phyloP scores from a whole-genome alignment of 1,139 yeast genomes.

The Blastobotrys petasosporus region DNA sequence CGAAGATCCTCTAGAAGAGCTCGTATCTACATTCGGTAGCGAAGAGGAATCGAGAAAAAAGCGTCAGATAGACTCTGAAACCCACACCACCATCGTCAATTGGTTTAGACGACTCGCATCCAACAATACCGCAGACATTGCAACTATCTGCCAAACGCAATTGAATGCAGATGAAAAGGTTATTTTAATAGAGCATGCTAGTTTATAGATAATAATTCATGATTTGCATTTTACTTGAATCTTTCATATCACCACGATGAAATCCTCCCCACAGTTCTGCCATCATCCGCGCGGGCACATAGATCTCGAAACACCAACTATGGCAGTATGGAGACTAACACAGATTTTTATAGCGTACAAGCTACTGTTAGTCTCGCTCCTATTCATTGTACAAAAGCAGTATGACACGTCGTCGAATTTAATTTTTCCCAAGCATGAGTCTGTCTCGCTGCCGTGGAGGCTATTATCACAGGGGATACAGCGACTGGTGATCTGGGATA shows the following conservation, averaged over 20 bases:
- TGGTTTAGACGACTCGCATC: conserved; percentile 63
- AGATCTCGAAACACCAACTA: no score
- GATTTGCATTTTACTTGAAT: background rate
- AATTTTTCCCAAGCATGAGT: conserved; percentile 21
- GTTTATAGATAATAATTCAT: background rate
- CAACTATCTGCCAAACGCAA: conserved; percentile 42
- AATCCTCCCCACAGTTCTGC: background rate
- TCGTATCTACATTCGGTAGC: background rate
- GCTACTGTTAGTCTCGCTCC: conserved; percentile 35
- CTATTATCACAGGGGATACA: conserved; percentile 11
- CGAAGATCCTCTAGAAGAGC: conserved; percentile 9
- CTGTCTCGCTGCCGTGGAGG: conserved; percentile 16
- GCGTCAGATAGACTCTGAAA: conserved; percentile 23
- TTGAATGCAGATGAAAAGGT: conserved; percentile 55
- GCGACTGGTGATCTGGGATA: conserved; percentile 70
- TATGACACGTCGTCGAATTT: conserved; percentile 47
- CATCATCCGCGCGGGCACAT: background rate
- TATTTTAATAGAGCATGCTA: conserved; percentile 29
- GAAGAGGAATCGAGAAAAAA: conserved; percentile 35
- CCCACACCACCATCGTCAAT: conserved; percentile 42
- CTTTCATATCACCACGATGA: background rate
- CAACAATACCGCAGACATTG: conserved; percentile 50
- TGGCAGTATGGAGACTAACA: conserved; percentile 7
- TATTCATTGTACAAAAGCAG: conserved; percentile 40
- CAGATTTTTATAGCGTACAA: conserved; percentile 25